Conservation (phyloP, 306 rosid genomes). For the Cajanus cajan region DNA sequence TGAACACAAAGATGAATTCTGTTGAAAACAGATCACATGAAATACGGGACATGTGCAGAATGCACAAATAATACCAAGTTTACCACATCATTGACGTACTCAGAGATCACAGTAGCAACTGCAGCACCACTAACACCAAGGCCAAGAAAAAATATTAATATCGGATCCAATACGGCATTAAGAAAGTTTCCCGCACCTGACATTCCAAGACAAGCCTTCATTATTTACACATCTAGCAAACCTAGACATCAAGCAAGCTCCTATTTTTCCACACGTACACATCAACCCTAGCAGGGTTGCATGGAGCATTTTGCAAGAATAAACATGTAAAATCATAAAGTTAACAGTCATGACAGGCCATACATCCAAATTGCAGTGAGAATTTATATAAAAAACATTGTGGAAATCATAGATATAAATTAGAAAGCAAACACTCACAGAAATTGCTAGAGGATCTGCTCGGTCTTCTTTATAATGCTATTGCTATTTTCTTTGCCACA, state of each 20-base stretch:
- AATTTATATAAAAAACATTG: background rate
- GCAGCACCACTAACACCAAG: slow-evolving; percentile 92
- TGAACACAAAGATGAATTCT: slow-evolving; percentile 25
- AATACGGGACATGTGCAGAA: slow-evolving; percentile 38
- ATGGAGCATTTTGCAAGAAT: background rate
- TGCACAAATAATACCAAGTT: slow-evolving; percentile 52
- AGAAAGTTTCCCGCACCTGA: slow-evolving; percentile 82
- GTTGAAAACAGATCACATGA: slow-evolving; percentile 29
- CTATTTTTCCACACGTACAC: background rate
- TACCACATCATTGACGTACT: slow-evolving; percentile 91
- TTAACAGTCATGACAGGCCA: background rate
- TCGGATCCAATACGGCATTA: slow-evolving; percentile 67
- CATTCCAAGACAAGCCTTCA: slow-evolving; percentile 27
- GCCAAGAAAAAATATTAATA: slow-evolving; percentile 63
- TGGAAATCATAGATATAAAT: background rate
- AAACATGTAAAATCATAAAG: background rate
- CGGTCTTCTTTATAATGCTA: background rate
- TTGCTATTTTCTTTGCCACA: background rate
- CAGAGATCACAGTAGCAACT: slow-evolving; percentile 80
- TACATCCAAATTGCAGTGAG: background rate
- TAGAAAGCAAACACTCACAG: background rate
- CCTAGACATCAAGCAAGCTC: slow-evolving; percentile 11
- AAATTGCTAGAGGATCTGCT: slow-evolving; percentile 5
- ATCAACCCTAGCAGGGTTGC: slow-evolving; percentile 11
- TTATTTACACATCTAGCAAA: slow-evolving; percentile 26